Evolutionary conservation across 2,329 filamentous ascomycete species (phyloP), one percentile per base, ranked within the genome.

Genomic region (Geosmithia morbida): DNA sequence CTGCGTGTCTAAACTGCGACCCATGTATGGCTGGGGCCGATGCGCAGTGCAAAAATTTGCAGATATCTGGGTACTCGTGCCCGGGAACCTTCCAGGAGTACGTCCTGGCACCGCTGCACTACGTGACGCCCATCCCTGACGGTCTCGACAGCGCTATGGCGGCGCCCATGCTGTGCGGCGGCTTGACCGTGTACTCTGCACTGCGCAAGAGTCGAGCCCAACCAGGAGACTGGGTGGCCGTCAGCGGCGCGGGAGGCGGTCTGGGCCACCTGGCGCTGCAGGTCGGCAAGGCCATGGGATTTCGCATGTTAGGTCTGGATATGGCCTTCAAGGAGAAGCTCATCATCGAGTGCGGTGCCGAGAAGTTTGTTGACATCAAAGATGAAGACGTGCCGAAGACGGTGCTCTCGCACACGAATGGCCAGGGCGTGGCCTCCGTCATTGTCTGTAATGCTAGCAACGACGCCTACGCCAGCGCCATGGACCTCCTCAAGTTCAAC

Each of bases 181-280:
- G 82, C 10, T 69, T 84, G 37, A 85, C 80, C 0, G 67, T 79
- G 8, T 85, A 71, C 56, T 85, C 85, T 65, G 83, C 79, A 19
- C 60, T 87, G 50, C 87, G 87, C 65, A 66, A 82, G 85, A 62
- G 81, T 1, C 74, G 72, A 33, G 75, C 70, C 2, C 66, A 71
- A 39, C 75, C 81, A 1, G 85, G 84, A 7, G 77, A 87, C 62
- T 81, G 72, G 42, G 75, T 88, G 26, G 83, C 81, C 48, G 79
- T 88, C 52, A 80, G 85, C 47, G 85, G 85, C 58, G 84, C 41
- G 14, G 49, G 49, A 8, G 49, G 49, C 10, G 49, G 49, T 13
- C 46, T 50, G 16, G 49, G 49, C 17, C 49, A 50, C 22, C 47
- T 50, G 18, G 49, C 37, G n/a, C 49, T 7, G 55, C 57, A 10